Conservation (phyloP, 805 yeast species). For the Lipomyces yamanashiensis region DNA sequence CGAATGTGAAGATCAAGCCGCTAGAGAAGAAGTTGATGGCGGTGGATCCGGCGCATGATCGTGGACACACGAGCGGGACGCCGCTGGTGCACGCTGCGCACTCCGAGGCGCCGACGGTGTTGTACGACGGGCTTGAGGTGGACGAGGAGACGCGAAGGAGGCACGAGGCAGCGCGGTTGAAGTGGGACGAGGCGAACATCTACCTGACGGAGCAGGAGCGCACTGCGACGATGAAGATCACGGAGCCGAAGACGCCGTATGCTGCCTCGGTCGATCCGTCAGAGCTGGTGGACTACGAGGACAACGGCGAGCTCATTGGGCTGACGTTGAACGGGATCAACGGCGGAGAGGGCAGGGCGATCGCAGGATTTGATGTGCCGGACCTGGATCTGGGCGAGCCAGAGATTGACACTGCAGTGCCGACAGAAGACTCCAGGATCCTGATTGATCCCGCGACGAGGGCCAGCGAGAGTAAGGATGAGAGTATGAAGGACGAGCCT, state of each 20-base stretch:
- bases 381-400: slow-evolving; percentile 42
- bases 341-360: slow-evolving; percentile 31
- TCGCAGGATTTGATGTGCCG: slow-evolving; percentile 38
- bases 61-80: slow-evolving; percentile 18
- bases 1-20: slow-evolving; percentile 14
- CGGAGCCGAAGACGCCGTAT: slow-evolving; percentile 95
- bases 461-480: slow-evolving; percentile 36
- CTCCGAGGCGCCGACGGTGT: neutral
- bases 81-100: slow-evolving; percentile 16
- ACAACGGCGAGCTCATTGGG: slow-evolving; percentile 57
- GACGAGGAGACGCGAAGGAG: slow-evolving; percentile 10
- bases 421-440: slow-evolving; percentile 1
- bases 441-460: neutral
- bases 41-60: slow-evolving; percentile 17
- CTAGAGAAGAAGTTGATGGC: slow-evolving; percentile 4
- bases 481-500: slow-evolving; percentile 41
- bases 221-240: slow-evolving; percentile 77
- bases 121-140: neutral
- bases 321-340: slow-evolving; percentile 51
- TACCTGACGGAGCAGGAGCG: slow-evolving; percentile 74
- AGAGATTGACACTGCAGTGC: slow-evolving; percentile 37
- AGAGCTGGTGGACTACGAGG: slow-evolving; percentile 73
- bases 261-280: slow-evolving; percentile 85
- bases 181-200: slow-evolving; percentile 86
- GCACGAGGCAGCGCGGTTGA: slow-evolving; percentile 12